Base-by-base conservation (phyloP, 1,284 basidiomycete genomes). In the Waitea zeae region DNA sequence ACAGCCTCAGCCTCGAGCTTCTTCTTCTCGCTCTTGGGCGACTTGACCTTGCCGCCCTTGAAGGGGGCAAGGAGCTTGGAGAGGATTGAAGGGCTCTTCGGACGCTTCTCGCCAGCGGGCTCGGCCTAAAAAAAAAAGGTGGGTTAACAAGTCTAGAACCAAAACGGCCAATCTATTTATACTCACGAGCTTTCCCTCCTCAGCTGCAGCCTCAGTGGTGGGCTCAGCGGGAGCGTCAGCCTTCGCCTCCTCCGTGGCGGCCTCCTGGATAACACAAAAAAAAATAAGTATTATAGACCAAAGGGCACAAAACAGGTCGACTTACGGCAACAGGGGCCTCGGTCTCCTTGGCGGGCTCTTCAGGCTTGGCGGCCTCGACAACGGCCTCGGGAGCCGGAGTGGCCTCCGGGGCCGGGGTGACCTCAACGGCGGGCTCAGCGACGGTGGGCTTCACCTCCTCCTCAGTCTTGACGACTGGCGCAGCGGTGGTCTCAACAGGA, bases 71-170 rank as follows among this genome's bases (percentile, higher is more conserved):
- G 67, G 41, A 84, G 59, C 56, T 77, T 84, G 42, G 67, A 48
- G 35, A 84, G 58, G 40, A 83, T 43, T 35, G 65, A 53, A n/a
- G 81, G 80, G 58, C 77, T 80, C 69, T 77, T 81, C 46, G 78
- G 75, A 42, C 64, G 61, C 58, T 77, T 77, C 67, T 75, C 52
- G 32, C 54, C 50, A 62, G 49, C 41, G 50, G 50, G 14, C 6
- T 20, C 17, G 39, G 26, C 18, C 12, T 12, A 35, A 17, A 29
- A 24, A 4, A 22, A 17, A 13, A 41, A 41, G 31, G 40, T 35
- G 30, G 39, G 15, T 34, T 12, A 38, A 17, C 14, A 34, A 18
- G 5, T 20, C 2, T n/a, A n/a, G n/a, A n/a, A n/a, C n/a, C n/a
- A n/a, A n/a, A n/a, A n/a, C n/a, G n/a, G n/a, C n/a, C n/a, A n/a